These are phyloP conservation scores for Geosmithia putterillii DNA, from an alignment of 2,329 filamentous ascomycete genomes.

Conservation along the genomic window DNA sequence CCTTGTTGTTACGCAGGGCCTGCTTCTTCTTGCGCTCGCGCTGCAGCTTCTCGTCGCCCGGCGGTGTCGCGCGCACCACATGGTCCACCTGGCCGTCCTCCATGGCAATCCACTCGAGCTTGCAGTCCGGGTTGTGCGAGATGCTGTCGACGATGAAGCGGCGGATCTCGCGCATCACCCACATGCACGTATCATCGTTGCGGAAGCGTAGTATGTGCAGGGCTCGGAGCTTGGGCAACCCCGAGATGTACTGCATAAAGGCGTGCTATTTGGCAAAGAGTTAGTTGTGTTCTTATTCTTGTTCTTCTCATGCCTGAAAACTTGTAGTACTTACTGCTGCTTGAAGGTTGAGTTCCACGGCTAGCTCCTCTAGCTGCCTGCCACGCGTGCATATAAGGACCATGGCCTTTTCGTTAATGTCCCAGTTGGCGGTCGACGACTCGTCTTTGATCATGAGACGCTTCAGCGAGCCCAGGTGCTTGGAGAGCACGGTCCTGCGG, in stretches of 20 bases:
- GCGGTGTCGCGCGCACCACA: constrained; percentile 28
- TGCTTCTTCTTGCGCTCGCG: constrained; percentile 10
- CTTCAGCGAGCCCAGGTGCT: constrained; percentile 40
- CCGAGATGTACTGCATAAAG: constrained; percentile 40
- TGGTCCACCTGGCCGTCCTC: constrained; percentile 36
- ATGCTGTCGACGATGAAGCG: constrained; percentile 48
- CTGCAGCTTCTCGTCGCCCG: constrained; percentile 15
- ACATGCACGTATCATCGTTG: constrained; percentile 42
- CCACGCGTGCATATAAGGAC: constrained; percentile 40
- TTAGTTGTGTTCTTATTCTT: not conserved
- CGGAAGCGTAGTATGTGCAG: constrained; percentile 43
- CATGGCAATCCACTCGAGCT: constrained; percentile 46
- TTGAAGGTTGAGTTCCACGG: constrained; percentile 38
- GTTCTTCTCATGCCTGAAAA: not conserved
- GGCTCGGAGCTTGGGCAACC: constrained; percentile 35
- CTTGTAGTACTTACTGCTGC: constrained; percentile 34
- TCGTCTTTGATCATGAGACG: constrained; percentile 50
- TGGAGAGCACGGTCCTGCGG: constrained; percentile 40
- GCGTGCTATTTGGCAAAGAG: constrained; percentile 35
- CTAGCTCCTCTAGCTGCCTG: constrained; percentile 39
- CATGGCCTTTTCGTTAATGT: constrained; percentile 41
- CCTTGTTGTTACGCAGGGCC: constrained; percentile 19
- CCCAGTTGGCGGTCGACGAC: constrained; percentile 35
- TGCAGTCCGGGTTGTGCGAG: constrained; percentile 39
- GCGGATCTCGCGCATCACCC: constrained; percentile 42